A percentile compares a stretch with the other conserved stretches of the same genome.
Evolutionary conservation across 31 red algal genomes (phyloP).

Genomic region (Bonnemaisonia californica): DNA sequence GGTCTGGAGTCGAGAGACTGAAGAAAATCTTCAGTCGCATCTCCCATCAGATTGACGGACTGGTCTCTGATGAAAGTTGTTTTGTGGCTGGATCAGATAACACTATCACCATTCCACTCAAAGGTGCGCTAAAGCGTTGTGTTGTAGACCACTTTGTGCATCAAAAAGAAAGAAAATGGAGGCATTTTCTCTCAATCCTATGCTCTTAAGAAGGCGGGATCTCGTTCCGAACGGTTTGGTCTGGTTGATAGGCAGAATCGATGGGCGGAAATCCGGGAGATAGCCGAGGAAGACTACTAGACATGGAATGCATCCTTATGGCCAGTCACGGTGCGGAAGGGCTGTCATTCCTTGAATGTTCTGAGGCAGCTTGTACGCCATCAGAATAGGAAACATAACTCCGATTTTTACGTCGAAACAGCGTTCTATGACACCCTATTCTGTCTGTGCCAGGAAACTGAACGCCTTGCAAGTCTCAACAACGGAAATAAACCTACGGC

Average conservation of each 20-base stretch:
- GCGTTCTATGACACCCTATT: neutral
- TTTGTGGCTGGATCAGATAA: neutral
- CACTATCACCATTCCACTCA: neutral
- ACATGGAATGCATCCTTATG: neutral
- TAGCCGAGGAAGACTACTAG: neutral
- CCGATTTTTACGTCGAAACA: neutral
- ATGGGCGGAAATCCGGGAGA: neutral
- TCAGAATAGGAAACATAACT: neutral
- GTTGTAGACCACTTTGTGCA: neutral
- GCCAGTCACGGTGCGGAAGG: neutral
- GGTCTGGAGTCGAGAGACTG: neutral
- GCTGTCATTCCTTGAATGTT: neutral
- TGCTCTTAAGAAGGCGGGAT: neutral
- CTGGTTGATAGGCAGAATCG: neutral
- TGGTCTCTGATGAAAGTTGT: neutral
- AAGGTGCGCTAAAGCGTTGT: neutral
- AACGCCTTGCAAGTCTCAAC: neutral
- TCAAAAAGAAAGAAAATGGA: neutral
- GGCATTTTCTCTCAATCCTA: neutral
- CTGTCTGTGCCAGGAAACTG: neutral
- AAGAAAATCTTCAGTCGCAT: neutral
- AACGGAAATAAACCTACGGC: neutral
- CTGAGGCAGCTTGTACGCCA: neutral
- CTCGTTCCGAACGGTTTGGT: neutral
- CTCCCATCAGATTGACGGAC: too few relatives aligned